Evolutionary conservation across 2,329 filamentous ascomycete species (phyloP), one percentile per base, ranked within the genome.

Genomic region (Colletotrichum abscissum): DNA sequence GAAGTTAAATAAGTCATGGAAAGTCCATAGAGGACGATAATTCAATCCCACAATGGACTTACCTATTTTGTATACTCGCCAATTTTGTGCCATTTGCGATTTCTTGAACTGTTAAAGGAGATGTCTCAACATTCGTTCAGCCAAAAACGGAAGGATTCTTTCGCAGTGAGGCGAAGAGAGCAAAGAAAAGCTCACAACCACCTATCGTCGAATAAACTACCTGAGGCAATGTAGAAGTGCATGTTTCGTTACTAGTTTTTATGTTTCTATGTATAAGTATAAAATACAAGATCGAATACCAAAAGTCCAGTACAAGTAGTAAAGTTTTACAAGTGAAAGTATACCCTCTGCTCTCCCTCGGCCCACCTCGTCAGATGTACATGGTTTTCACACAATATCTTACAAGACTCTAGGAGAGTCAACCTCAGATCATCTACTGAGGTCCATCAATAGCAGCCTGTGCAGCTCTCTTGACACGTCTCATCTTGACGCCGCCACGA

Each of bases 401-500:
- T 42, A 56, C 30, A 54, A 1, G 24, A 3, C 5, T 19, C 26
- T 22, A 8, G 0, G 5, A 24, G 9, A 5, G 3, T 28, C 5
- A 22, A 5, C 11, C 11, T 24, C 16, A 6, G 5, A 12, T 16
- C 22, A 9, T 54, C 49, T 59, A 12, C 26, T 35, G 26, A 4
- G 66, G 49, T 3, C 49, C 66, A 4, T 57, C 49, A 7, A 69
- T 56, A 19, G 26, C 59, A n/a, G 26, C 8, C n/a, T 16, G 24
- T 26, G 54, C 42, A 16, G 38, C 24, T 7, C 66, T 49, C 7
- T 24, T 63, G 24, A 55, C 26, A 2, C 66, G 66, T 14, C 54
- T 63, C 69, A 56, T 60, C 54, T 46, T 70, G 12, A 55, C 30
- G 30, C 68, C 68, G 5, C 63, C 68, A 3, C 46, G 55, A 6